Evolutionary conservation across 441 rosid genomes (phyloP), one percentile per base, ranked within the genome.

Genomic region (Adansonia grandidieri): DNA sequence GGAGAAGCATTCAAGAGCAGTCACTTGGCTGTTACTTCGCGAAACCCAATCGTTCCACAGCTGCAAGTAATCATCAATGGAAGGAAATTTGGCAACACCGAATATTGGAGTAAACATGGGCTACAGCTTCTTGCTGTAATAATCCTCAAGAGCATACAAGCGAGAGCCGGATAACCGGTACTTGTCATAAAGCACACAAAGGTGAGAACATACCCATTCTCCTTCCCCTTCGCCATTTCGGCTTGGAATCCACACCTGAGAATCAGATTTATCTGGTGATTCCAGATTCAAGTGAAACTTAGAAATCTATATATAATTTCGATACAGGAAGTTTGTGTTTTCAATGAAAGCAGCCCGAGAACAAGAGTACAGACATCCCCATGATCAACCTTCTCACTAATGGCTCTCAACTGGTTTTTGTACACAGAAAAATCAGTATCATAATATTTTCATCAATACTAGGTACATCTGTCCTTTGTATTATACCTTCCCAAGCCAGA

Each of bases 1-100:
- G 11, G 75, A 58, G 19, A 57, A 75, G 53, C 82, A 80, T 74
- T 80, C 78, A 0, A 11, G 3, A 67, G n/a, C 44, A 17, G 65
- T 68, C 54, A 75, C 37, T 50, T 69, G 65, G 19, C 32, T 22
- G 8, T 48, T 61, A 67, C 44, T 19, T 68, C 17, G 72, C 11
- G 13, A 68, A 45, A 0, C 37, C 56, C 40, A 68, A 47, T 47
- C 40, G 20, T 68, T 45, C 40, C 72, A 47, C 32, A 45, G 50
- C 40, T 45, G 8, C 56, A 68, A 17, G 56, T 68, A 68, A 10
- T 45, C 56, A 45, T 45, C 3, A 0, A 5, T 68, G 0, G 40
- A 68, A 68, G 72, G 72, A 68, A 19, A 19, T 47, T 45, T 45
- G 13, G 72, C 40, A 45, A 45, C 72, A 19, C 56, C 56, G 20